Evolutionary conservation across 2,329 filamentous ascomycete genomes (phyloP), one percentile per base, ranked within the genome.

Genomic region (Esteya vermicola): DNA sequence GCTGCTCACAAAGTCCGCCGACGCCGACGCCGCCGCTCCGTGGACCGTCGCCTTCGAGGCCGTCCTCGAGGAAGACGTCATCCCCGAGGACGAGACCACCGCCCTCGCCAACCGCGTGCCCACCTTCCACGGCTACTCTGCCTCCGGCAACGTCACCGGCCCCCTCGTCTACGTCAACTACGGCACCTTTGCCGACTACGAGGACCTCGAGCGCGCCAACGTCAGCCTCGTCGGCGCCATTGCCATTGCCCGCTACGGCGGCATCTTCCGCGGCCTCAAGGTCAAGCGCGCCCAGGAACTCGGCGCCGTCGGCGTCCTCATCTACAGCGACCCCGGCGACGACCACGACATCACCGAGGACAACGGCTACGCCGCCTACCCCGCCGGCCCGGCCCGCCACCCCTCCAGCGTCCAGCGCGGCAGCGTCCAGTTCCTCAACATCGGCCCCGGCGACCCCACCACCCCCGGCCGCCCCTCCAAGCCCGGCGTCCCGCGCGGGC

Each of bases 391-490:
- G 13, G 89, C 86, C 0, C 73, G 89, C 43, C 77, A 96, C 50
- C 85, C 86, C 4, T 89, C 80, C 57, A 85, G 82, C 50, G 86
- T 96, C 10, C 88, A 96, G 61, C 71, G 89, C 49, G 89, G 89
- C 47, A 94, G 85, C 54, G 75, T 80, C 8, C 77, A 91, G 57
- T 93, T 85, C 51, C 59, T 94, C 44, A 85, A 80, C 65, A 65
- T 68, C 48, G 68, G 62, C 39, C 74, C 67, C 45, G 80, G 81
- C 46, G 72, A 96, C 53, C 89, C 89, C 36, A 93, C 91, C 0
- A 96, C 91, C 0, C 85, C 86, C 16, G 91, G 91, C 10, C 95
- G 94, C 53, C 83, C 89, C 8, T 94, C 86, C 1, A 89, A 89
- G 57, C 89, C 88, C 6, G 89, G 81, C n/a, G 82, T 69, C 20